Base-by-base conservation (phyloP, 2,329 filamentous ascomycete species). In the Rhytidhysteron rufulum region DNA sequence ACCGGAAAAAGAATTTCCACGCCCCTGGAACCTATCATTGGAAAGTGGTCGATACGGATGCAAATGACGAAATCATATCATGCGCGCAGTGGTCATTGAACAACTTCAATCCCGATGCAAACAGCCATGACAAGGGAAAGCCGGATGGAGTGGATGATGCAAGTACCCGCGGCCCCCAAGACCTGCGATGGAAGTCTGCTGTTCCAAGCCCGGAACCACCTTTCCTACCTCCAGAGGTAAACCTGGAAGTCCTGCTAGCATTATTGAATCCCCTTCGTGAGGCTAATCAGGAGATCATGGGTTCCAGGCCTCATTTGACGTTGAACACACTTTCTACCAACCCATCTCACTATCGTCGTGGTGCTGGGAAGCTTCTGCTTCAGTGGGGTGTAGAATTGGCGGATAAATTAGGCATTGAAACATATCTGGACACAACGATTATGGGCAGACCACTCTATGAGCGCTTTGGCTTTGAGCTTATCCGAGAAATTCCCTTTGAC, bases 191-290 rank as follows among this genome's bases (percentile, higher is more conserved):
- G n/a, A n/a, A n/a, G n/a, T n/a, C n/a, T n/a, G n/a, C n/a, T n/a
- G n/a, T n/a, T n/a, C n/a, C n/a, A n/a, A n/a, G n/a, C n/a, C n/a
- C 38, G 19, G 27, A 25, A 16, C 79, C 86, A 18, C 78, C 95
- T 39, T 83, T 87, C 40, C 75, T 95, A 22, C 91, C 91, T 1
- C 83, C 86, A 0, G 86, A 88, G 48, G 19, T 60, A 9, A 53
- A 52, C 3, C 37, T 57, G 2, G 53, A 58, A n/a, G 55, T 51
- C 7, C 35, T 63, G 2, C 18, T 15, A 0, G 60, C 65, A 3
- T 37, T 60, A 0, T 42, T 63, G 3, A 43, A 38, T 3, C 58
- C 58, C 5, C 35, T 63, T 1, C 41, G 52, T 3, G 48, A 38
- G 4, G 55, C 55, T 5, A 44, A 54, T 15, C 27, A 47, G 3